Evolutionary conservation across 2,329 filamentous ascomycete species (phyloP).

Genomic region (Fusarium ambrosium): DNA sequence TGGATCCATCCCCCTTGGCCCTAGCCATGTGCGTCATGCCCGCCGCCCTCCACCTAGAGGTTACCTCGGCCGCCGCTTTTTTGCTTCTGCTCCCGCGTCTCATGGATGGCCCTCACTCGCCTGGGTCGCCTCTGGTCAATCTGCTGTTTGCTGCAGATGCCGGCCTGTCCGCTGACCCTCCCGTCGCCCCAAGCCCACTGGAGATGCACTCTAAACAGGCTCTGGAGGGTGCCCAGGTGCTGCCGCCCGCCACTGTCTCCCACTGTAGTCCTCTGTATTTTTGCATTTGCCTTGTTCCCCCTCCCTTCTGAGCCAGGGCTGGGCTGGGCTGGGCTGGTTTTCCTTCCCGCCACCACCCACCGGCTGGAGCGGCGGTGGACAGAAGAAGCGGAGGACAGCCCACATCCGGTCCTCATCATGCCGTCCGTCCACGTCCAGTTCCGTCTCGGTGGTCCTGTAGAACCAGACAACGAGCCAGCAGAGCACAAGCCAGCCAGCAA

Average conservation of each 20-base stretch:
- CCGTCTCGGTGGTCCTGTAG: slow-evolving; percentile 38
- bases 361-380: slow-evolving; percentile 17
- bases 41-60: slow-evolving; percentile 23
- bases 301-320: slow-evolving; percentile 1
- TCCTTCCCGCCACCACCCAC: slow-evolving; percentile 37
- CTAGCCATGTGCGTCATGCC: slow-evolving; percentile 42
- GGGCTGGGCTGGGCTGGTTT: slow-evolving; percentile 21
- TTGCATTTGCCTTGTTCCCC: not conserved
- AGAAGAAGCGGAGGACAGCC: slow-evolving; percentile 14
- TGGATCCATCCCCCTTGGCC: slow-evolving; percentile 15
- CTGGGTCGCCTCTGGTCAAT: not conserved
- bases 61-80: slow-evolving; percentile 26
- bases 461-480: slow-evolving; percentile 23
- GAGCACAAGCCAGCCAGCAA: slow-evolving; percentile 36
- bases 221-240: slow-evolving; percentile 19
- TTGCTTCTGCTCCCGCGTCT: slow-evolving; percentile 18
- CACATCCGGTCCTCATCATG: slow-evolving; percentile 32
- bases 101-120: slow-evolving; percentile 5
- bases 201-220: slow-evolving; percentile 15
- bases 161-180: slow-evolving; percentile 11
- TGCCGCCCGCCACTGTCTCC: slow-evolving; percentile 12
- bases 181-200: slow-evolving; percentile 13
- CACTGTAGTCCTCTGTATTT: slow-evolving; percentile 28
- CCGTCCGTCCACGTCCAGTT: slow-evolving; percentile 20
- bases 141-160: slow-evolving; percentile 29